Evolutionary conservation across 2,329 filamentous ascomycete genomes (phyloP), one percentile per base, ranked within the genome.

Genomic region (Lachnellula hyalina): DNA sequence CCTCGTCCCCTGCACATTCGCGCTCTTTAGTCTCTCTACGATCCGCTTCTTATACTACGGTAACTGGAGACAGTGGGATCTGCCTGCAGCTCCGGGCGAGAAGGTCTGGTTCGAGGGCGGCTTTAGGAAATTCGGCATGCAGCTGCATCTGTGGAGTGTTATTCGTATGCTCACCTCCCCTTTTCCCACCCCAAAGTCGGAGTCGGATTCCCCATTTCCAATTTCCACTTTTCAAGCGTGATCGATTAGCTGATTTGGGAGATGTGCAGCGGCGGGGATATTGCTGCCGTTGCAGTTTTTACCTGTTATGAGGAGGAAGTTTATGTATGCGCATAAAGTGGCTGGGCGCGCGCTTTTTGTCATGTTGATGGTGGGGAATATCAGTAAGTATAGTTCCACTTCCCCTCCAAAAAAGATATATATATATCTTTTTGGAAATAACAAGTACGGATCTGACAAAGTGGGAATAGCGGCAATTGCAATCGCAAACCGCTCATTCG

Each of bases 251-350:
- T 32, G 28, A 32, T 32, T 32, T 9, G 9, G 9, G 28, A 11
- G 28, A 11, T 32, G 28, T 46, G 46, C 2, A 60, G 57, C 57
- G 40, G 55, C 55, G n/a, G 57, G 57, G 14, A 53, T 57, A 8
- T 12, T 57, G 4, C 41, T 57, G 4, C 57, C 57, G 11, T 17
- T 57, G 17, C 57, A 60, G 50, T 60, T 60, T 25, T 9, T 60
- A 7, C 57, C 57, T 8, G 44, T 51, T 11, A 55, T 60, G 23
- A 49, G 55, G 23, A 53, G 49, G 15, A 52, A 51, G 25, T 60
- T 53, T 17, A 51, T 52, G 9, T 34, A 21, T 9, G 35, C 52
- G 11, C 57, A 60, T 42, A 47, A 47, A 15, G 32, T 44, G 23
- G 49, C 47, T 4, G 57, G 57, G 19, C 40, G 53, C 34, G 21